Evolutionary conservation across 441 rosid genomes (phyloP).

Genomic region (Erysimum cheiri): DNA sequence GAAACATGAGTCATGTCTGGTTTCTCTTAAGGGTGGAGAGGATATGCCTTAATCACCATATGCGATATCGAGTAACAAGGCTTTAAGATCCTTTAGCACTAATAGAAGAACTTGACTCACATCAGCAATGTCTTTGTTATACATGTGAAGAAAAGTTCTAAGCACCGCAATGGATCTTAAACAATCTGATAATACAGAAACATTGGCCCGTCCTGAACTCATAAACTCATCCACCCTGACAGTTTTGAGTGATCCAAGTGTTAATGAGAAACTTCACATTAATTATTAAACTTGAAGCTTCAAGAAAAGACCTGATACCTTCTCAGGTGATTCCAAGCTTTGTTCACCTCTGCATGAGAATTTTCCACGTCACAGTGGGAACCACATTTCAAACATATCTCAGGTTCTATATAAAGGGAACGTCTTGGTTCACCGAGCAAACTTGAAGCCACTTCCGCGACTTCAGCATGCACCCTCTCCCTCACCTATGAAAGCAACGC

Average conservation of each 20-base stretch:
- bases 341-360: slow-evolving; percentile 49
- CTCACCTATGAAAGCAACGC: slow-evolving; percentile 45
- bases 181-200: slow-evolving; percentile 53
- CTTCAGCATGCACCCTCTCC: slow-evolving; percentile 40
- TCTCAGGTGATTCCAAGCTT: slow-evolving; percentile 61
- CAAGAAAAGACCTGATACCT: slow-evolving; percentile 48
- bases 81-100: not conserved
- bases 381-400: slow-evolving; percentile 71
- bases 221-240: slow-evolving; percentile 66
- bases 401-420: slow-evolving; percentile 49
- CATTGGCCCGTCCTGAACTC: slow-evolving; percentile 46
- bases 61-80: slow-evolving; percentile 8
- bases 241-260: slow-evolving; percentile 23
- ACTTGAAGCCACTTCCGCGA: slow-evolving; percentile 47
- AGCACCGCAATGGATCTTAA: slow-evolving; percentile 59
- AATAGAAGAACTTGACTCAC: slow-evolving; percentile 50
- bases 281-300: slow-evolving; percentile 20
- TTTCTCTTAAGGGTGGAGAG: not conserved
- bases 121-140: slow-evolving; percentile 80
- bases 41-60: not conserved
- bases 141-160: slow-evolving; percentile 66
- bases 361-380: slow-evolving; percentile 53
- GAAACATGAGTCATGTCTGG: not conserved
- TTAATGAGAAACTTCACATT: slow-evolving; percentile 14
- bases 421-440: slow-evolving; percentile 39